These are phyloP conservation scores for Capsicum pubescens DNA, from an alignment of 257 asterid genomes.

Conservation along the genomic window DNA sequence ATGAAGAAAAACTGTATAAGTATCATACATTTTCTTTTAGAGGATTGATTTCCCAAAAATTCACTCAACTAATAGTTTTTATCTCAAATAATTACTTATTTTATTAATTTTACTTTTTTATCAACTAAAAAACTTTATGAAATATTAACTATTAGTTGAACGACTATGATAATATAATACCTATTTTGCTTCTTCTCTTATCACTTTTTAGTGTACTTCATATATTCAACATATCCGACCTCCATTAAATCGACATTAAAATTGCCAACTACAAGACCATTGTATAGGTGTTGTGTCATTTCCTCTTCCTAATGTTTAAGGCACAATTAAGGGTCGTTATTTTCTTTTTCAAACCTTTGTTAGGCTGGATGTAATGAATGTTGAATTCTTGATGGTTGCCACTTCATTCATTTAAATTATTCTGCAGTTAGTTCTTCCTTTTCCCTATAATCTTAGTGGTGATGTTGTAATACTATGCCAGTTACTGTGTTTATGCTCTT, in stretches of 20 bases:
- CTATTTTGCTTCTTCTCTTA: no score
- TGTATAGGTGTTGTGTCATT: slow-evolving; percentile 10
- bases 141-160: no score
- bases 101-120: no score
- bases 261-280: neutral
- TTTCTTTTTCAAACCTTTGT: slow-evolving; percentile 6
- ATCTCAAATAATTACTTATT: no score
- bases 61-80: no score
- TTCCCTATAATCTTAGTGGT: neutral
- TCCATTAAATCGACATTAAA: no score
- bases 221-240: neutral
- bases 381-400: slow-evolving; percentile 14
- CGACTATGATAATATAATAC: no score
- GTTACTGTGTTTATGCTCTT: slow-evolving; percentile 17
- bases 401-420: slow-evolving; percentile 20
- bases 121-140: no score
- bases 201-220: neutral
- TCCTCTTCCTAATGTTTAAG: slow-evolving; percentile 5
- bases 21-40: no score
- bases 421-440: slow-evolving; percentile 22
- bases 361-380: neutral
- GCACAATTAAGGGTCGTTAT: neutral
- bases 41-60: no score
- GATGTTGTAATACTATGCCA: neutral
- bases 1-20: no score